Percentiles rank a stretch among this genome's conserved stretches.
Evolutionary conservation across 2,329 filamentous ascomycete genomes (phyloP).

Genomic region (Allantophomopsis lycopodina): DNA sequence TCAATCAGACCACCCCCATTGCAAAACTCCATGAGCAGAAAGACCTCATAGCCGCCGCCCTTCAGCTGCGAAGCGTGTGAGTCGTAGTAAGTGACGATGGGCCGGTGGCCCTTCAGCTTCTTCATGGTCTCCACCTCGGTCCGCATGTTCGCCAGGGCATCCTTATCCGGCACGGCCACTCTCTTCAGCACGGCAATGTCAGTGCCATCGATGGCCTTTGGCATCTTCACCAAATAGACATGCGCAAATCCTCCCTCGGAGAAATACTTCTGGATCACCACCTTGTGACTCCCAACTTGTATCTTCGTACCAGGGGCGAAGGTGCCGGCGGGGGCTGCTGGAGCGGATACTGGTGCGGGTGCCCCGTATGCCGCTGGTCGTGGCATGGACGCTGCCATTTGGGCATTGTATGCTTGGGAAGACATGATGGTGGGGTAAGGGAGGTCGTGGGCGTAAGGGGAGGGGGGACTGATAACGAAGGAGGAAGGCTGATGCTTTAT

Average conservation of each 20-base stretch:
- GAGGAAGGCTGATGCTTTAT: no score
- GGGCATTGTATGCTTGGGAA: slow-evolving; percentile 18
- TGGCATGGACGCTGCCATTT: slow-evolving; percentile 21
- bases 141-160: slow-evolving; percentile 87
- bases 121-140: slow-evolving; percentile 99
- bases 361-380: slow-evolving; percentile 30
- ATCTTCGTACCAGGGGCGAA: slow-evolving; percentile 93
- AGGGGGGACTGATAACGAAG: no score
- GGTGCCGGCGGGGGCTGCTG: slow-evolving; percentile 58
- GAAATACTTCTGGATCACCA: slow-evolving; percentile 92
- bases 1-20: slow-evolving; percentile 91
- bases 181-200: slow-evolving; percentile 39
- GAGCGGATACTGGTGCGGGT: slow-evolving; percentile 24
- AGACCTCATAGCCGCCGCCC: slow-evolving; percentile 92
- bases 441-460: no score
- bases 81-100: slow-evolving; percentile 97
- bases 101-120: slow-evolving; percentile 88
- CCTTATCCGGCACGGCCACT: slow-evolving; percentile 93
- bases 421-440: no score
- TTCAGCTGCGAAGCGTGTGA: slow-evolving; percentile 92
- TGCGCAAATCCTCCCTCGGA: slow-evolving; percentile 97
- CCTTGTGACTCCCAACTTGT: slow-evolving; percentile 82
- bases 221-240: slow-evolving; percentile 88
- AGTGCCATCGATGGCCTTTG: slow-evolving; percentile 32
- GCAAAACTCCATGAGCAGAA: slow-evolving; percentile 96